Percentiles rank a stretch among this genome's conserved stretches.
These are phyloP conservation scores for Pseudocercospora fijiensis DNA, from an alignment of 2,329 filamentous ascomycete species.

Conservation along the genomic window DNA sequence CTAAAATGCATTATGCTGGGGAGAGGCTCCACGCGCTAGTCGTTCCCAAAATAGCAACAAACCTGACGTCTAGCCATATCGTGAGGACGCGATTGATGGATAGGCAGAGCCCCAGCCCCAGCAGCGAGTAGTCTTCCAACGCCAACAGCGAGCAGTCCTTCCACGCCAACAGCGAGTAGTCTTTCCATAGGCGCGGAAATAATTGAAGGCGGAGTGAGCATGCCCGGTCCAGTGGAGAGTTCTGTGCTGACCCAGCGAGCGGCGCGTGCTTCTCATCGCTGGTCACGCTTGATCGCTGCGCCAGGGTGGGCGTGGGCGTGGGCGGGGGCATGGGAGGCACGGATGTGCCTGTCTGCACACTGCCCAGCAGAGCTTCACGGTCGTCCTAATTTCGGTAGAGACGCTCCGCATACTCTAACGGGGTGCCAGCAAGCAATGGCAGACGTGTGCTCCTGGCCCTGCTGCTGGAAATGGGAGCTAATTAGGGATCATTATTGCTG, in stretches of 20 bases:
- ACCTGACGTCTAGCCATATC: too few relatives aligned
- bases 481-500: constrained; percentile 10
- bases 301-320: neutral
- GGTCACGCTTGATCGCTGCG: neutral
- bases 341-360: neutral
- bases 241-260: neutral
- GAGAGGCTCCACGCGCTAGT: neutral
- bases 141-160: constrained; percentile 1
- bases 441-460: neutral
- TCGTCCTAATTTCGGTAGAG: constrained; percentile 7
- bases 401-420: neutral
- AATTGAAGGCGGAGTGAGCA: neutral
- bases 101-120: constrained; percentile 14
- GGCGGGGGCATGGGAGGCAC: neutral
- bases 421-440: constrained; percentile 7
- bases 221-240: neutral
- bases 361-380: constrained; percentile 1
- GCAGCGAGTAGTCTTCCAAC: neutral
- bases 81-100: constrained; percentile 15
- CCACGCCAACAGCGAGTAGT: constrained; percentile 1
- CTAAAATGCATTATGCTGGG: neutral
- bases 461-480: constrained; percentile 12
- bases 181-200: neutral
- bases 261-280: neutral
- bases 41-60: constrained; percentile 18